A percentile compares a stretch with the other conserved stretches of the same genome.
Conservation (phyloP, 768 basidiomycete genomes). For the Atractiella rhizophila region DNA sequence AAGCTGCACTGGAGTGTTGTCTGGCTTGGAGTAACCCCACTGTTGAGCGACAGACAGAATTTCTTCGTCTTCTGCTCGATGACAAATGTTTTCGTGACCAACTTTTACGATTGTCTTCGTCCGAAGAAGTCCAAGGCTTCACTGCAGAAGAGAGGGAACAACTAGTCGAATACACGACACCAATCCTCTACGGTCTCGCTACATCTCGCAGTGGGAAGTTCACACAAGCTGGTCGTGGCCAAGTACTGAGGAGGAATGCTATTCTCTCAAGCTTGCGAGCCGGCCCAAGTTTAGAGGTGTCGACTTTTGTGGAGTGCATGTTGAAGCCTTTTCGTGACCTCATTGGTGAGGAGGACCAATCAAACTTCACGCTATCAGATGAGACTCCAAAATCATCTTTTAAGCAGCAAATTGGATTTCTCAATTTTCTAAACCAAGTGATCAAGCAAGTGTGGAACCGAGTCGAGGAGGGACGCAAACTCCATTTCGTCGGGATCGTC, state of each 20-base stretch:
- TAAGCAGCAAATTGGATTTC: slow-evolving; percentile 41
- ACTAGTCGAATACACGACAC: slow-evolving; percentile 41
- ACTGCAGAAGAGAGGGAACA: slow-evolving; percentile 34
- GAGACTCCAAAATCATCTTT: slow-evolving; percentile 9
- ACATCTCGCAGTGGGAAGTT: slow-evolving; percentile 44
- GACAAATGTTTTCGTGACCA: slow-evolving; percentile 74
- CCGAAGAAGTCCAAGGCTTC: slow-evolving; percentile 28
- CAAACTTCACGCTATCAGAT: slow-evolving; percentile 10
- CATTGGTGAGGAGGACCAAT: slow-evolving; percentile 6
- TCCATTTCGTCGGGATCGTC: slow-evolving; percentile 40
- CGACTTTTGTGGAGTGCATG: slow-evolving; percentile 64
- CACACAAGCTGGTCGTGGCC: slow-evolving; percentile 29
- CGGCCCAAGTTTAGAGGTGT: slow-evolving; percentile 48
- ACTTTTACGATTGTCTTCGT: slow-evolving; percentile 42
- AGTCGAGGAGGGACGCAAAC: slow-evolving; percentile 44
- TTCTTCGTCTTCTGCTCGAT: slow-evolving; percentile 45
- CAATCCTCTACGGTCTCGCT: slow-evolving; percentile 70
- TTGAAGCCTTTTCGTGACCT: slow-evolving; percentile 34
- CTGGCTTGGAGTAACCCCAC: slow-evolving; percentile 51
- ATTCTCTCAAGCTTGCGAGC: slow-evolving; percentile 44
- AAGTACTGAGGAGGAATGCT: slow-evolving; percentile 41
- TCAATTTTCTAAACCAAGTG: slow-evolving; percentile 61
- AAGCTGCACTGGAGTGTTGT: slow-evolving; percentile 46
- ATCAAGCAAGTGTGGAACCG: slow-evolving; percentile 55
- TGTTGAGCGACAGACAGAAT: slow-evolving; percentile 35